These are phyloP conservation scores for Atkinsonella hypoxylon DNA, from an alignment of 2,329 filamentous ascomycete species.

Conservation along the genomic window DNA sequence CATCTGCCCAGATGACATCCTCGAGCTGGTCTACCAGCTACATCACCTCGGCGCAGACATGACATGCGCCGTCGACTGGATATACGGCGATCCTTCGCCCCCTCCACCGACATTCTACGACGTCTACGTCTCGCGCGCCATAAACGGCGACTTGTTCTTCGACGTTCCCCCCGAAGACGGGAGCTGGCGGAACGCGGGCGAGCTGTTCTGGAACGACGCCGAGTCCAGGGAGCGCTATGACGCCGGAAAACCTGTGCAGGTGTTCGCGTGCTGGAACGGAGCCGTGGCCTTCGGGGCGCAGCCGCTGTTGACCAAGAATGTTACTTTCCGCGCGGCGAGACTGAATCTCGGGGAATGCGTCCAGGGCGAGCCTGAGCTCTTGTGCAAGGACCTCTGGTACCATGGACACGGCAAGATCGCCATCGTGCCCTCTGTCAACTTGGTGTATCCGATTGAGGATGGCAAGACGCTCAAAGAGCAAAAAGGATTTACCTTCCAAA, in stretches of 20 bases:
- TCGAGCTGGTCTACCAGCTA: slow-evolving; percentile 42
- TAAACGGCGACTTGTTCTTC: slow-evolving; percentile 44
- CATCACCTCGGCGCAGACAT: slow-evolving; percentile 35
- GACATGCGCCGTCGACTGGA: slow-evolving; percentile 49
- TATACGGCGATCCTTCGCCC: slow-evolving; percentile 13
- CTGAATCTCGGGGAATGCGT: slow-evolving; percentile 30
- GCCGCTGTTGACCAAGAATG: slow-evolving; percentile 29
- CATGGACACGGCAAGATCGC: slow-evolving; percentile 38
- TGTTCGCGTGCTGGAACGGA: slow-evolving; percentile 51
- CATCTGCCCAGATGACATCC: slow-evolving; percentile 40
- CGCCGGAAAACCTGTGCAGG: slow-evolving; percentile 37
- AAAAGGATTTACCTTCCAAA: background rate
- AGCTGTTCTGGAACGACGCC: slow-evolving; percentile 40
- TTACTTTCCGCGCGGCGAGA: slow-evolving; percentile 14
- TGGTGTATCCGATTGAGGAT: slow-evolving; percentile 38
- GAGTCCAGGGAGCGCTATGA: slow-evolving; percentile 21
- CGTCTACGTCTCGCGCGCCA: slow-evolving; percentile 39
- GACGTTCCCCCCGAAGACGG: slow-evolving; percentile 33
- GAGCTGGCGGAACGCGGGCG: slow-evolving; percentile 34
- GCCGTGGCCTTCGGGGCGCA: slow-evolving; percentile 34
- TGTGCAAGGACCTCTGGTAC: slow-evolving; percentile 45
- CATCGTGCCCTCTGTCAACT: slow-evolving; percentile 40
- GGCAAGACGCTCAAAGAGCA: slow-evolving; percentile 22
- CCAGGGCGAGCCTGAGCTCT: slow-evolving; percentile 41
- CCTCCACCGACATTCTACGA: slow-evolving; percentile 43